Evolutionary conservation across 1,284 basidiomycete genomes (phyloP).

Genomic region (Uromyces viciae-fabae): DNA sequence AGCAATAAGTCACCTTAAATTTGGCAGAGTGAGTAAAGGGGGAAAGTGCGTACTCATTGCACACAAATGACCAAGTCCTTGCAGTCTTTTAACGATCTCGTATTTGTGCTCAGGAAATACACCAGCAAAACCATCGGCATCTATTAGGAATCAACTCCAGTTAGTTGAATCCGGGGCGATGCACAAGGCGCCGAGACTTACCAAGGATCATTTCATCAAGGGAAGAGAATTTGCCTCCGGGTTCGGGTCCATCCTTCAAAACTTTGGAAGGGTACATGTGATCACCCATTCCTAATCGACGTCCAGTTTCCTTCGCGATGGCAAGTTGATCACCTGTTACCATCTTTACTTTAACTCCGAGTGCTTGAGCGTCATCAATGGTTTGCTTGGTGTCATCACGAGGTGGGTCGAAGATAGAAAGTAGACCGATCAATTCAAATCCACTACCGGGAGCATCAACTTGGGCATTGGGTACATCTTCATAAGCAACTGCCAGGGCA

Average conservation of each 20-base stretch:
- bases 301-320: slow-evolving; percentile 97
- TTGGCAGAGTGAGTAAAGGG: slow-evolving; percentile 57
- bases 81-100: slow-evolving; percentile 79
- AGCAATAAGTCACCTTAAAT: slow-evolving; percentile 56
- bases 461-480: slow-evolving; percentile 64
- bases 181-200: neutral
- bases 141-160: slow-evolving; percentile 63
- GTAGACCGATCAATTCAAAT: slow-evolving; percentile 92
- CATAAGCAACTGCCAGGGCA: slow-evolving; percentile 91
- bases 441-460: slow-evolving; percentile 81
- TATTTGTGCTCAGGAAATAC: slow-evolving; percentile 68
- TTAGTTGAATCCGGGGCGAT: neutral
- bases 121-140: slow-evolving; percentile 86
- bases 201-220: slow-evolving; percentile 44
- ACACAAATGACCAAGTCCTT: slow-evolving; percentile 63
- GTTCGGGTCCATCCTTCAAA: slow-evolving; percentile 80
- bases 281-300: slow-evolving; percentile 90
- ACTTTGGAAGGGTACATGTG: slow-evolving; percentile 97
- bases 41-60: slow-evolving; percentile 23
- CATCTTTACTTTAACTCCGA: slow-evolving; percentile 99
- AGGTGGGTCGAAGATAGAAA: slow-evolving; percentile 96
- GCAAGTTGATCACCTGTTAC: slow-evolving; percentile 98
- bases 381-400: slow-evolving; percentile 98
- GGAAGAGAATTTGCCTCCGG: slow-evolving; percentile 69
- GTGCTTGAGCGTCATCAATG: slow-evolving; percentile 89